Percentiles rank a stretch among this genome's conserved stretches.
Evolutionary conservation across 1,284 basidiomycete species (phyloP).

Genomic region (Trametes polyzona): DNA sequence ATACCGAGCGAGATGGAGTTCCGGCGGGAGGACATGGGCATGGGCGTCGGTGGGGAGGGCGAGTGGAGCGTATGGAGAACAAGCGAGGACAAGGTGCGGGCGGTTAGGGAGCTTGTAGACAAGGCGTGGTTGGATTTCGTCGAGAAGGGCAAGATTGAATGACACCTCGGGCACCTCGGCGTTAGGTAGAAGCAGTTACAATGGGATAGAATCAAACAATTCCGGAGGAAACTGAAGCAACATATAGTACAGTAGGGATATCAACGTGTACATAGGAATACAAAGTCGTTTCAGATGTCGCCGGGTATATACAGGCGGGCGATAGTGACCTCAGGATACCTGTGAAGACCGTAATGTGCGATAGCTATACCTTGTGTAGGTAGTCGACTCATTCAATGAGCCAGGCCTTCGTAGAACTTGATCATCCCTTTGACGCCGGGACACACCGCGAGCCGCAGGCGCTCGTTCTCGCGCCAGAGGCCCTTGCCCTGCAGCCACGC

Average conservation of each 20-base stretch:
- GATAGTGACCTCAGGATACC: neutral
- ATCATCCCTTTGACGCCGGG: conserved; percentile 62
- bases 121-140: conserved; percentile 15
- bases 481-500: conserved; percentile 59
- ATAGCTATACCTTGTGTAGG: too few species aligned
- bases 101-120: conserved; percentile 55
- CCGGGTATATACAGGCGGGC: neutral
- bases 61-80: conserved; percentile 76
- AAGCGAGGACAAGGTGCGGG: conserved; percentile 50
- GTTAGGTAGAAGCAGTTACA: too few species aligned
- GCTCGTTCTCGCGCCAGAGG: conserved; percentile 61
- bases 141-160: neutral
- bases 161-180: neutral
- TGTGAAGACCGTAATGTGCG: too few species aligned
- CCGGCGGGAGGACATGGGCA: conserved; percentile 64
- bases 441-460: conserved; percentile 67
- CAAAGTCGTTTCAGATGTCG: too few species aligned
- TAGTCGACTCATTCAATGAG: conserved; percentile 2
- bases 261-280: neutral
- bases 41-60: conserved; percentile 57
- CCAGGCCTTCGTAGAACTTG: conserved; percentile 55
- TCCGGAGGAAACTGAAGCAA: neutral
- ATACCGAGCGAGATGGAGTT: conserved; percentile 53
- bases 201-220: too few species aligned
- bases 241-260: neutral